Evolutionary conservation across 495 filamentous ascomycete genomes (phyloP).

Genomic region (Talaromyces wortmannii): DNA sequence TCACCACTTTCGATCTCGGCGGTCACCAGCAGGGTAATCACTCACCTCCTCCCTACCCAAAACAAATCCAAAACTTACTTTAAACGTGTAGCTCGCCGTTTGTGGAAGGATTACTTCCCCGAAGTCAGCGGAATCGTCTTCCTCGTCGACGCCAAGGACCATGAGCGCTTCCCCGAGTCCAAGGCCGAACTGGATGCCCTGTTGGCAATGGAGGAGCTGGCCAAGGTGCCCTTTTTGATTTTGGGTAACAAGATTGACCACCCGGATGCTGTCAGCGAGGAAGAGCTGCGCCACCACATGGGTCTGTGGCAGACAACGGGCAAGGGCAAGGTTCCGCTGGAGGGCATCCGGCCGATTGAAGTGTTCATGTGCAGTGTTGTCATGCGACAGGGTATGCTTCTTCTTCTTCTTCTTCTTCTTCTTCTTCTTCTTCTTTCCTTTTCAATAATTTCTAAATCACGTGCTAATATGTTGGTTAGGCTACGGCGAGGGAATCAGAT

Average conservation of each 20-base stretch:
- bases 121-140: constrained; percentile 98
- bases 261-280: constrained; percentile 88
- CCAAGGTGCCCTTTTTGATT: constrained; percentile 90
- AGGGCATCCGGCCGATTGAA: constrained; percentile 93
- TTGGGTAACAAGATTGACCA: constrained; percentile 99
- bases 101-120: constrained; percentile 99
- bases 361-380: constrained; percentile 99
- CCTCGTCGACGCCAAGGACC: constrained; percentile 95
- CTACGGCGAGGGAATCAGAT: constrained; percentile 48
- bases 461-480: constrained; percentile 17
- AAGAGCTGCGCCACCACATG: constrained; percentile 82
- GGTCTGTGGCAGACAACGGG: constrained; percentile 95
- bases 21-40: constrained; percentile 87
- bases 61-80: neutral
- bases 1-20: constrained; percentile 96
- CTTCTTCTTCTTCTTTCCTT: constrained; percentile 6
- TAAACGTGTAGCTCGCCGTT: constrained; percentile 64
- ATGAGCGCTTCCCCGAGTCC: constrained; percentile 85
- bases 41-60: constrained; percentile 1
- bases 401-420: constrained; percentile 6
- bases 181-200: constrained; percentile 96
- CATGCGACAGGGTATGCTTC: constrained; percentile 81
- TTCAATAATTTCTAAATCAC: constrained; percentile 3
- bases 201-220: constrained; percentile 84
- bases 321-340: constrained; percentile 93